Percentiles rank a stretch among this genome's conserved stretches.
These are phyloP conservation scores for Zelopaecilomyces penicillatus DNA, from an alignment of 2,329 filamentous ascomycete species.

Conservation along the genomic window DNA sequence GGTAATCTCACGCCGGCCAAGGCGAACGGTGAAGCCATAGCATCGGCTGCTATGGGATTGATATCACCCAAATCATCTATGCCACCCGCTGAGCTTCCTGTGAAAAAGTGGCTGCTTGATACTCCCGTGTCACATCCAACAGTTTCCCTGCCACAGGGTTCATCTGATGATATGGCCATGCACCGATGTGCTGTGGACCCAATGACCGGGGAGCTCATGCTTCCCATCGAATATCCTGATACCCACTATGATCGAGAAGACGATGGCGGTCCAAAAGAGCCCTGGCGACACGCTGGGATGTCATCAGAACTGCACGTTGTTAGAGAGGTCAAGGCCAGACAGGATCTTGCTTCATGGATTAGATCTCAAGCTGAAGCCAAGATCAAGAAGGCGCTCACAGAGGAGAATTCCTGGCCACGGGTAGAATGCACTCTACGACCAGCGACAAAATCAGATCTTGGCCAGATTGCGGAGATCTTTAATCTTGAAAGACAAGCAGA, in stretches of 20 bases:
- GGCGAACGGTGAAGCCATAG: too few relatives aligned
- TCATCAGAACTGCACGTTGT: conserved; percentile 18
- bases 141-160: too few relatives aligned
- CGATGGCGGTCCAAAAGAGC: conserved; percentile 2
- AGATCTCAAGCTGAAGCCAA: conserved; percentile 5
- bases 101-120: too few relatives aligned
- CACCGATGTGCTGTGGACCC: conserved; percentile 16
- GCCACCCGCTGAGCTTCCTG: too few relatives aligned
- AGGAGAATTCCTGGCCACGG: conserved; percentile 17
- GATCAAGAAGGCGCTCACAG: neutral
- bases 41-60: too few relatives aligned
- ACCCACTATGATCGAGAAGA: conserved; percentile 14
- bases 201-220: conserved; percentile 24
- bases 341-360: conserved; percentile 9
- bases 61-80: too few relatives aligned
- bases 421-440: conserved; percentile 34
- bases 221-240: conserved; percentile 23
- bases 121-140: too few relatives aligned
- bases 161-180: too few relatives aligned
- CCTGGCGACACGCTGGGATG: conserved; percentile 21
- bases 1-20: too few relatives aligned
- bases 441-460: conserved; percentile 28
- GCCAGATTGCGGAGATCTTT: conserved; percentile 33
- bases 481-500: conserved; percentile 29
- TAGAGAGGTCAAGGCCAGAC: conserved; percentile 16